Evolutionary conservation across 208 protist species (phyloP), one percentile per base, ranked within the genome.

Genomic region (Trypanosoma scelopori): DNA sequence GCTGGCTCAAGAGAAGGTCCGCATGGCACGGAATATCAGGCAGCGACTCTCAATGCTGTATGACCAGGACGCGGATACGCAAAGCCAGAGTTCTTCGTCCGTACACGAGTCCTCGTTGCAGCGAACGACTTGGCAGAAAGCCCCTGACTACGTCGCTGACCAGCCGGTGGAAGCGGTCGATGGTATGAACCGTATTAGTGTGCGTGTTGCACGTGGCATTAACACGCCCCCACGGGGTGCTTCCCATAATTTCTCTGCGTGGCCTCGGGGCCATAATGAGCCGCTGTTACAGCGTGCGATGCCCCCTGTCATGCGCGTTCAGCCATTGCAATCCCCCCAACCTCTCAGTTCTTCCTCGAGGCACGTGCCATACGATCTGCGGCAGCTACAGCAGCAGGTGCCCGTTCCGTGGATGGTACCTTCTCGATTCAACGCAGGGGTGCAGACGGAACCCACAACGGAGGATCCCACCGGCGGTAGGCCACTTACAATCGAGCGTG

Each of bases 1-100:
- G n/a, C 71, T 89, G 15, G 57, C 81, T 11, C 60, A 71, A 32
- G 77, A 89, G 50, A 92, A 89, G 63, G 74, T 58, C 22, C 60
- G 79, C 43, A 83, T 89, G 47, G 71, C 79, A 28, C 69, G 69
- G 0, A 75, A 87, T 28, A 76, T 87, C 55, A 69, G 74, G 43
- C 58, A 78, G 25, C 69, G 77, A 27, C 72, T 70, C 12, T 71
- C 72, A 20, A 47, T 59, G 43, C 55, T 70, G 28, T 58, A 55
- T 45, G 78, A 76, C 48, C 64, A 43, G 23, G 69, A 48, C 13
- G 76, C 87, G 28, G 79, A 88, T 45, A 20, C 35, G 22, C 43
- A 69, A 82, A 42, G 76, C 76, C 4, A 48, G 79, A 50, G 58
- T 67, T 15, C 78, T 73, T 35, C 22, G 16, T 7, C 42, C 71